Percentiles rank a stretch among this genome's conserved stretches.
Evolutionary conservation across 208 protist genomes (phyloP).

Genomic region (Leishmania arabica): DNA sequence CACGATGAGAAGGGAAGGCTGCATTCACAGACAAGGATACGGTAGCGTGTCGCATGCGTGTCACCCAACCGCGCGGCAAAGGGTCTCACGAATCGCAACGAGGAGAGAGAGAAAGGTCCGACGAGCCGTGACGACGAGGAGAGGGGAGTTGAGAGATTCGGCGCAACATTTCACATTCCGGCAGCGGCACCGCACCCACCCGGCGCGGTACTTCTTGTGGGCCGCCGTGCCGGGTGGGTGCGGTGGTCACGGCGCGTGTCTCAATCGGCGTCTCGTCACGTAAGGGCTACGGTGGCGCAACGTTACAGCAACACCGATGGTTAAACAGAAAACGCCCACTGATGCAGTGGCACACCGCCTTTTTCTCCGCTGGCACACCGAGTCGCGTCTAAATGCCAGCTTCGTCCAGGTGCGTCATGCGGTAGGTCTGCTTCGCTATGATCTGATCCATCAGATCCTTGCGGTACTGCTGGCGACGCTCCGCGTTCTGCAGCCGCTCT

Average conservation of each 20-base stretch:
- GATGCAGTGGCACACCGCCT: neutral
- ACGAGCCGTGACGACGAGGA: neutral
- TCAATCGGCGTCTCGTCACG: neutral
- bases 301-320: too few relatives aligned
- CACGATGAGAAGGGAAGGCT: neutral
- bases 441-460: constrained; percentile 84
- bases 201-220: neutral
- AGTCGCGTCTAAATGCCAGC: constrained; percentile 18
- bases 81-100: neutral
- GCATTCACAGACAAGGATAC: neutral
- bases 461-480: constrained; percentile 65
- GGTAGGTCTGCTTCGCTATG: constrained; percentile 58
- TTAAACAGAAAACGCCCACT: neutral
- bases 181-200: neutral
- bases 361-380: too few relatives aligned
- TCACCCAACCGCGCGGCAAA: neutral
- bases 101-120: too few relatives aligned
- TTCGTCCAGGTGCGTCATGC: constrained; percentile 68
- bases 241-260: neutral
- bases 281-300: neutral
- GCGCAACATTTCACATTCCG: neutral
- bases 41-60: neutral
- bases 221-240: neutral
- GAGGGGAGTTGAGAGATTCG: neutral
- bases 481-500: constrained; percentile 44